These are phyloP conservation scores for Termitomyces sp. DNA, from an alignment of 768 basidiomycete species.

Conservation along the genomic window DNA sequence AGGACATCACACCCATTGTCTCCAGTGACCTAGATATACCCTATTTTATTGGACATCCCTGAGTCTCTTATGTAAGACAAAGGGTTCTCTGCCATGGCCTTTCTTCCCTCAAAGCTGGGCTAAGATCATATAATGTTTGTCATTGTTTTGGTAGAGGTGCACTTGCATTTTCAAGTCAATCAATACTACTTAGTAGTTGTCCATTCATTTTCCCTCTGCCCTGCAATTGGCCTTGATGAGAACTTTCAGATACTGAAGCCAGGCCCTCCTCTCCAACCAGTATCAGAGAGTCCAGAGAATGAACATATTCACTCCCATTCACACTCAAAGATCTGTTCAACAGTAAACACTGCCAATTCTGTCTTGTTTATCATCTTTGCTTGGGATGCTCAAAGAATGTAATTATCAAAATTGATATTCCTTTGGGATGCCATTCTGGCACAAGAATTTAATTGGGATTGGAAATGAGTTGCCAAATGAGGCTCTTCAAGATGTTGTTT, in stretches of 20 bases:
- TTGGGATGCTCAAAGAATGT: slow-evolving; percentile 49
- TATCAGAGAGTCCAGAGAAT: slow-evolving; percentile 48
- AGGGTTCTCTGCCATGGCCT: too few relatives aligned
- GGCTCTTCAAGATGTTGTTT: slow-evolving; percentile 61
- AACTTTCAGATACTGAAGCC: slow-evolving; percentile 1
- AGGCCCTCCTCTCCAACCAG: slow-evolving; percentile 38
- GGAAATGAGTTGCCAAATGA: slow-evolving; percentile 64
- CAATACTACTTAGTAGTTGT: too few relatives aligned
- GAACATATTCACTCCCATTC: slow-evolving; percentile 62
- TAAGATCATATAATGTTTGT: too few relatives aligned
- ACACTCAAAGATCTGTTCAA: slow-evolving; percentile 60
- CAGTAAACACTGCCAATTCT: slow-evolving; percentile 54
- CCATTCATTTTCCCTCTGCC: too few relatives aligned
- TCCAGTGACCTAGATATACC: too few relatives aligned
- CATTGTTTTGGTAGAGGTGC: too few relatives aligned
- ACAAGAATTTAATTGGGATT: slow-evolving; percentile 56
- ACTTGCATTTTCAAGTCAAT: too few relatives aligned
- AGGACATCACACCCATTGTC: too few relatives aligned
- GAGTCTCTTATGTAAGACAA: too few relatives aligned
- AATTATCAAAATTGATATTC: slow-evolving; percentile 56
- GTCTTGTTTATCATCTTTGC: slow-evolving; percentile 53
- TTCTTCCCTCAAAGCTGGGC: too few relatives aligned
- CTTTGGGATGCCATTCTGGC: slow-evolving; percentile 58
- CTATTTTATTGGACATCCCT: too few relatives aligned
- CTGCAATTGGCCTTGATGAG: too few relatives aligned